Evolutionary conservation across 2,329 filamentous ascomycete genomes (phyloP), one percentile per base, ranked within the genome.

Genomic region (Coccinonectria pachysandricola): DNA sequence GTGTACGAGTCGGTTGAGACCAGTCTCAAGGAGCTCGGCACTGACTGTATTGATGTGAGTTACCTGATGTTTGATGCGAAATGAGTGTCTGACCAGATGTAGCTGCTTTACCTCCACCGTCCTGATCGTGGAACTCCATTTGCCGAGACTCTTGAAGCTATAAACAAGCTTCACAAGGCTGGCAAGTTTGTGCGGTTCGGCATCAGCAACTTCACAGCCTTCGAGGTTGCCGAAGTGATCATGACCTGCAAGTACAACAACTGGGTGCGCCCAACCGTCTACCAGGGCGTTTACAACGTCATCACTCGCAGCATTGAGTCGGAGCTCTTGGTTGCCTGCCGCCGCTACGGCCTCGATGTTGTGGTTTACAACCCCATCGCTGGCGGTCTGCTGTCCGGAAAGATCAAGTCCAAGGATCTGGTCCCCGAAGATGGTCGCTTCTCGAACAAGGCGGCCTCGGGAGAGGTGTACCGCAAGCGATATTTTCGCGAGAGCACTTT

Each of bases 231-330:
- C 0, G 86, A 94, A 57, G 71, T 92, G 7, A 79, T 79, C 31
- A 71, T 84, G 53, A 78, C 75, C 19, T 88, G 81, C 64, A 79
- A 79, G 43, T 74, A 80, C 56, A 77, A 82, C 45, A 71, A 72
- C 35, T 92, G 82, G 82, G 80, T 92, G 10, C 71, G 78, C 19
- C 85, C 85, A 1, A 85, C 79, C 1, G 74, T 92, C 30, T 93
- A 84, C 55, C 84, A 91, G 55, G 86, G 68, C 43, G 88, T 92
- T 81, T 88, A 88, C 57, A 88, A 88, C 53, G 73, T 71, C 31
- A 81, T 87, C 40, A 83, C 76, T 12, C 73, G 84, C 27, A 71
- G 70, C 28, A 77, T 88, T 36, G 84, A 91, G 51, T 52, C 69
- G 1, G 83, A 91, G 52, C 61, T 91, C 21, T 67, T 91, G 28